phyloP scores from a whole-genome alignment of 1,284 basidiomycete genomes.

The Vanrija sp. region DNA sequence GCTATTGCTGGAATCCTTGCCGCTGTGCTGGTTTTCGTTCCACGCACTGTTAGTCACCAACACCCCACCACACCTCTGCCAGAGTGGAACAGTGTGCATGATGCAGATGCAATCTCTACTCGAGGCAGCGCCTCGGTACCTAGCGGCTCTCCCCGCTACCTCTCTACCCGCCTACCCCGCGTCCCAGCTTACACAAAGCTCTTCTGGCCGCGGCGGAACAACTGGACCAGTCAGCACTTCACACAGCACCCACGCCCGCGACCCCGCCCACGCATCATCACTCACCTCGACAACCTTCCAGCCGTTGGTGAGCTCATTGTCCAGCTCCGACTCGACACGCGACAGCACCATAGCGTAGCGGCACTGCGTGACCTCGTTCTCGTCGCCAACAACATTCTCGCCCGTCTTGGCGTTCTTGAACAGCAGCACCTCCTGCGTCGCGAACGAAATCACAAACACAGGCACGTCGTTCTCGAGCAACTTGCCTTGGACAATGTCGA shows the following conservation, averaged over 20 bases:
- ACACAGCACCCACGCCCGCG: neutral
- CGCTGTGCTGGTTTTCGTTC: too few species aligned
- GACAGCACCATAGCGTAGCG: slow-evolving; percentile 90
- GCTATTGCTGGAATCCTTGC: too few species aligned
- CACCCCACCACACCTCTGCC: neutral
- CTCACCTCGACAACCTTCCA: slow-evolving; percentile 96
- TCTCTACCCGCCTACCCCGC: neutral
- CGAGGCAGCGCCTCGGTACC: neutral
- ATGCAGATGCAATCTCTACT: slow-evolving; percentile 13
- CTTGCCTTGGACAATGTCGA: slow-evolving; percentile 74
- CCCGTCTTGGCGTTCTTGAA: slow-evolving; percentile 86
- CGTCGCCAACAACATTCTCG: slow-evolving; percentile 79
- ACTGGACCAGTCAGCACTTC: slow-evolving; percentile 12
- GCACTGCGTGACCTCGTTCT: slow-evolving; percentile 86
- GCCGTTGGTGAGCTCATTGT: slow-evolving; percentile 89
- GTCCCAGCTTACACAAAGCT: slow-evolving; percentile 16
- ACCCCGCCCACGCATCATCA: slow-evolving; percentile 7
- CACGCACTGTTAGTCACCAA: neutral
- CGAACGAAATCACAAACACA: slow-evolving; percentile 89
- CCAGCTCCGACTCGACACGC: slow-evolving; percentile 75
- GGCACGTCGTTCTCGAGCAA: slow-evolving; percentile 84
- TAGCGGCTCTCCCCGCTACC: neutral
- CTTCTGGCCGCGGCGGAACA: slow-evolving; percentile 32
- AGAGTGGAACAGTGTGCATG: slow-evolving; percentile 4
- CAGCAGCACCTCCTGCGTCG: slow-evolving; percentile 87